phyloP scores from a whole-genome alignment of 2,329 filamentous ascomycete genomes.

The Colletotrichum lindemuthianum region DNA sequence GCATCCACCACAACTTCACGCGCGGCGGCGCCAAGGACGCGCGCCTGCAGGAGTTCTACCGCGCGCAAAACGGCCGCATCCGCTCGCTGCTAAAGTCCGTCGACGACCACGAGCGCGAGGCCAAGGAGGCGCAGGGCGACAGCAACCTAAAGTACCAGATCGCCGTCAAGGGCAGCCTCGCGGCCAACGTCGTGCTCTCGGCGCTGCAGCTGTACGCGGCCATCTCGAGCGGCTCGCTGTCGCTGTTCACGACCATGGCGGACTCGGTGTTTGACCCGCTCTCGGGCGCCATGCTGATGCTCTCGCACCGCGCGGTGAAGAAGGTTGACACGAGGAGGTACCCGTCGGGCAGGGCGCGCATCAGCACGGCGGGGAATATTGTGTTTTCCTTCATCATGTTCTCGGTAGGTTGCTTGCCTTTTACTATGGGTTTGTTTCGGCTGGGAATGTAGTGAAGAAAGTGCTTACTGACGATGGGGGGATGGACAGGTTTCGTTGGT shows the following conservation, averaged over 20 bases:
- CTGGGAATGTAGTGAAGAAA: too few relatives aligned
- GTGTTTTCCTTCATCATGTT: conserved; percentile 97
- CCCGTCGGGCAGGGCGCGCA: conserved; percentile 90
- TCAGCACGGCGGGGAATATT: conserved; percentile 96
- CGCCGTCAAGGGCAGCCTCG: conserved; percentile 74
- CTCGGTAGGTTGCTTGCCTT: conserved; percentile 46
- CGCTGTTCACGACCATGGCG: conserved; percentile 97
- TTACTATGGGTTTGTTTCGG: too few relatives aligned
- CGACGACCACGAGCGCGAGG: conserved; percentile 86
- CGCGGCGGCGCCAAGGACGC: conserved; percentile 50
- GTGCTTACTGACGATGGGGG: too few relatives aligned
- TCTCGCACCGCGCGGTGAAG: conserved; percentile 88
- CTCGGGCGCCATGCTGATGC: conserved; percentile 86
- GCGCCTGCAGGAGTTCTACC: conserved; percentile 84
- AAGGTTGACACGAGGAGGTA: conserved; percentile 87
- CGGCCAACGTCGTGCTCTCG: conserved; percentile 82
- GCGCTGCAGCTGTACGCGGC: conserved; percentile 90
- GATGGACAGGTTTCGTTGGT: conserved; percentile 76
- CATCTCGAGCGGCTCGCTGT: conserved; percentile 86
- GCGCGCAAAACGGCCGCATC: conserved; percentile 92
- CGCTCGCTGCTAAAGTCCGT: conserved; percentile 91
- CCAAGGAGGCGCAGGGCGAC: conserved; percentile 80
- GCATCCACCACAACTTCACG: conserved; percentile 47
- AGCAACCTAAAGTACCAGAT: conserved; percentile 82
- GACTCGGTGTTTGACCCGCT: conserved; percentile 94